These are phyloP conservation scores for Fraxinus cuspidata DNA, from an alignment of 257 asterid genomes.

Conservation along the genomic window DNA sequence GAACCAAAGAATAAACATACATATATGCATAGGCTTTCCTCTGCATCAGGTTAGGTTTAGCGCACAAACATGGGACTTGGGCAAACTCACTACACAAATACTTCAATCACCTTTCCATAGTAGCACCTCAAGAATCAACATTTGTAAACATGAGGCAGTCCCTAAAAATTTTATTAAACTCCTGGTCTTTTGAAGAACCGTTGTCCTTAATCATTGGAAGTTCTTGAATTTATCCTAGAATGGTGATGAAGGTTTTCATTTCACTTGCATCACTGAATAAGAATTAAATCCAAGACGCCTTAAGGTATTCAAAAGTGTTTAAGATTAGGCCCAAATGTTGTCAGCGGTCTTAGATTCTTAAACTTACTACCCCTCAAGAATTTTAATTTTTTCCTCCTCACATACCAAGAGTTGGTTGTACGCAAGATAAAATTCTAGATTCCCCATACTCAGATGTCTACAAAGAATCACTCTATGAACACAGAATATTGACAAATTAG, in stretches of 20 bases:
- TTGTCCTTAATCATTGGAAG: no score
- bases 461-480: neutral
- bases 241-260: neutral
- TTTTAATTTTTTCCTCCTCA: neutral
- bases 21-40: neutral
- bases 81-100: conserved; percentile 12
- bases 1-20: neutral
- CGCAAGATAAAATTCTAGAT: neutral
- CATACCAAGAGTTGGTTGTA: neutral
- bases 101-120: neutral
- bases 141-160: neutral
- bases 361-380: neutral
- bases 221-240: neutral
- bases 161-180: neutral
- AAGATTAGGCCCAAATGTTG: conserved; percentile 5
- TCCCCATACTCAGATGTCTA: neutral
- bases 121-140: neutral
- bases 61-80: neutral
- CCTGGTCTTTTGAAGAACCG: no score
- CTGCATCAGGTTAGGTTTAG: no score
- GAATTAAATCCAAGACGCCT: neutral
- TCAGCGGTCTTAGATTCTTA: neutral
- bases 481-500: neutral
- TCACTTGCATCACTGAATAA: conserved; percentile 9
- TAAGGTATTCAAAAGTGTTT: neutral